Evolutionary conservation across 1,139 yeast species (phyloP).

Genomic region (Yamadazyma triangularis): DNA sequence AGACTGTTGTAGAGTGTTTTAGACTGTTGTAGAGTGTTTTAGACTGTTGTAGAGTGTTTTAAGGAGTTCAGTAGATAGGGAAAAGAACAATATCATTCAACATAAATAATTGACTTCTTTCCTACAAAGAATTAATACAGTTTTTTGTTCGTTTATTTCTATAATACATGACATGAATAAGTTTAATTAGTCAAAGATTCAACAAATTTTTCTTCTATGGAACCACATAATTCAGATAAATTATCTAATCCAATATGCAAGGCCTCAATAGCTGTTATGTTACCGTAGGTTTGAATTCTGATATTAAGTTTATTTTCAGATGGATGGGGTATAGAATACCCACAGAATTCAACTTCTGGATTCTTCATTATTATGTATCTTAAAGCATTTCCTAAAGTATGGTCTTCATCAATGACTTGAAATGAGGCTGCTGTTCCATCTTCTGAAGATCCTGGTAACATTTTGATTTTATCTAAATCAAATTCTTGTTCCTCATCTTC

Average conservation of each 20-base stretch:
- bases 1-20: no score
- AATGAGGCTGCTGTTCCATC: conserved; percentile 96
- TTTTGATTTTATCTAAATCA: conserved; percentile 48
- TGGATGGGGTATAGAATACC: conserved; percentile 98
- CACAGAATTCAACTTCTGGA: conserved; percentile 97
- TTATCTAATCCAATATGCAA: conserved; percentile 88
- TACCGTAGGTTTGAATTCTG: conserved; percentile 91
- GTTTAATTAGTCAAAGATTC: no score
- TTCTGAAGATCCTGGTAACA: conserved; percentile 87
- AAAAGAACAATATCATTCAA: no score
- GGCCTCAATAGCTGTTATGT: conserved; percentile 87
- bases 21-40: no score
- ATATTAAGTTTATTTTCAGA: conserved; percentile 86
- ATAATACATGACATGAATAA: no score
- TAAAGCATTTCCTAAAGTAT: conserved; percentile 89
- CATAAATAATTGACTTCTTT: no score
- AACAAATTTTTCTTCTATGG: conserved; percentile 73
- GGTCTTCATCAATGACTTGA: conserved; percentile 90
- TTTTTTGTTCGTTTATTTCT: no score
- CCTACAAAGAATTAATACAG: no score
- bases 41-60: no score
- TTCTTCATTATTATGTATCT: conserved; percentile 95
- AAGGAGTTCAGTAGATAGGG: no score
- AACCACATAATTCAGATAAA: conserved; percentile 76
- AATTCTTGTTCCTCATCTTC: conserved; percentile 32